phyloP scores from a whole-genome alignment of 208 protist species.

The Leishmania lainsoni region DNA sequence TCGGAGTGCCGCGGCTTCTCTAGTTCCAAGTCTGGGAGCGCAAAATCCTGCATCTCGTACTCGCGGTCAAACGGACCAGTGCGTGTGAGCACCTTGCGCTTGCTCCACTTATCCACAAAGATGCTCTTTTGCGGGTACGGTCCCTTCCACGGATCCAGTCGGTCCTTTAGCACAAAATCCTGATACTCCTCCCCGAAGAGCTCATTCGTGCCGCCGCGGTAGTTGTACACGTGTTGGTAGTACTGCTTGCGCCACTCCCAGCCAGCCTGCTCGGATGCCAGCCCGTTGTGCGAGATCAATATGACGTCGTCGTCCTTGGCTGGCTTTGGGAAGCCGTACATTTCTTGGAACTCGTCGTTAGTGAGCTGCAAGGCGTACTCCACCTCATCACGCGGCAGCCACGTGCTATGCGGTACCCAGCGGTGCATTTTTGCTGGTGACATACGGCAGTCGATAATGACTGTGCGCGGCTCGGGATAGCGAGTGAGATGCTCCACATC shows the following conservation, averaged over 20 bases:
- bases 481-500: constrained; percentile 75
- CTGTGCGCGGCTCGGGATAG: constrained; percentile 78
- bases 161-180: constrained; percentile 75
- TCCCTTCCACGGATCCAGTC: constrained; percentile 87
- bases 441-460: constrained; percentile 82
- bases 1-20: constrained; percentile 81
- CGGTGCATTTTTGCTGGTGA: constrained; percentile 80
- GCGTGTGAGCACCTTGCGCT: constrained; percentile 84
- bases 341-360: constrained; percentile 84
- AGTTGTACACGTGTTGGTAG: constrained; percentile 93
- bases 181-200: constrained; percentile 84
- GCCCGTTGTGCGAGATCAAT: constrained; percentile 88
- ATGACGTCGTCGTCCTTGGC: constrained; percentile 77
- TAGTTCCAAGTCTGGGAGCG: constrained; percentile 83
- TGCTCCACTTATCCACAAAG: constrained; percentile 93
- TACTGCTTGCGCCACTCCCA: constrained; percentile 90
- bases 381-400: constrained; percentile 89
- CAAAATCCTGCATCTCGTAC: constrained; percentile 94
- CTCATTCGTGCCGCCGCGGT: constrained; percentile 89
- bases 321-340: constrained; percentile 90
- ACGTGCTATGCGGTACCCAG: constrained; percentile 87
- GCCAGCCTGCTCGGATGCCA: constrained; percentile 87
- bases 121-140: constrained; percentile 90
- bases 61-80: constrained; percentile 90
- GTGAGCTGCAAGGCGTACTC: constrained; percentile 90